These are phyloP conservation scores for Saccharum spontaneum DNA, from an alignment of 176 grass and related monocot genomes.

Conservation along the genomic window DNA sequence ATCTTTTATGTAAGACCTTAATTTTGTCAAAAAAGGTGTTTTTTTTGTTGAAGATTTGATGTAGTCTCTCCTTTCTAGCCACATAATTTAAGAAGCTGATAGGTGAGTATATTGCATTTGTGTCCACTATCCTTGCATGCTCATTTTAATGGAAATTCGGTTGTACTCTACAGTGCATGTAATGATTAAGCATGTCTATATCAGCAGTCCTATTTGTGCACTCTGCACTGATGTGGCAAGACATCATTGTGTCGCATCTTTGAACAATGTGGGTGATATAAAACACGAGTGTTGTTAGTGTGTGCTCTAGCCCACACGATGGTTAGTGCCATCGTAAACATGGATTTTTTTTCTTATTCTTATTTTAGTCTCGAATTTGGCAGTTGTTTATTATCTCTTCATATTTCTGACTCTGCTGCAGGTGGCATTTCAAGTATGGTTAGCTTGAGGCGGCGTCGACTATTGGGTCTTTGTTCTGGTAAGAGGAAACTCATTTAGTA, in stretches of 20 bases:
- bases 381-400: slow-evolving; percentile 23
- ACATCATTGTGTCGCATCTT: not conserved
- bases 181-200: not conserved
- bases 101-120: not conserved
- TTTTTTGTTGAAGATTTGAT: slow-evolving; percentile 19
- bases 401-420: slow-evolving; percentile 29
- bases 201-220: not conserved
- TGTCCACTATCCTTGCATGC: not conserved
- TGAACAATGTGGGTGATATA: not conserved
- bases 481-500: slow-evolving; percentile 36
- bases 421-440: slow-evolving; percentile 73
- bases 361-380: not conserved
- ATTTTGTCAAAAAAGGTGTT: not conserved
- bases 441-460: slow-evolving; percentile 81
- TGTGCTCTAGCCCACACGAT: not conserved
- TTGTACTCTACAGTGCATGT: not conserved
- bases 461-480: slow-evolving; percentile 70
- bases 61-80: not conserved
- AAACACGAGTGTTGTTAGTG: slow-evolving; percentile 2
- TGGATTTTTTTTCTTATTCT: slow-evolving; percentile 20
- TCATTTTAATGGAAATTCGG: not conserved
- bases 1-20: not conserved
- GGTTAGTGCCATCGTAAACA: slow-evolving; percentile 10
- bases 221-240: not conserved
- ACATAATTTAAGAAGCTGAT: not conserved